Percentiles rank a stretch among this genome's conserved stretches.
phyloP scores from a whole-genome alignment of 768 basidiomycete genomes.

The Tricholoma flavovirens region DNA sequence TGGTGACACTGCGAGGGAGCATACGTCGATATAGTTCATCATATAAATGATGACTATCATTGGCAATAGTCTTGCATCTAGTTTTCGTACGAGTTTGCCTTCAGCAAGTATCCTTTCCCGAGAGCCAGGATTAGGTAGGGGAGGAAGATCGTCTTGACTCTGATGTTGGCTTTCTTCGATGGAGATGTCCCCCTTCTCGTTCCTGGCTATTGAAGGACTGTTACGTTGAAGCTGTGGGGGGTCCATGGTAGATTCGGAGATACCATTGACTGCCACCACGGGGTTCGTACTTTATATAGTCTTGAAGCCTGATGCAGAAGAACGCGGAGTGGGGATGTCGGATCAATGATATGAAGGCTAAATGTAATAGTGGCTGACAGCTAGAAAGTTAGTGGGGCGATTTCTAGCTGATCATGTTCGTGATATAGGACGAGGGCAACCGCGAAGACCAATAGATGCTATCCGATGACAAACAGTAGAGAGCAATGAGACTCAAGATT shows the following conservation, averaged over 20 bases:
- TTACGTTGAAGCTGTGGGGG: neutral
- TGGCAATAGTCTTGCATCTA: constrained; percentile 52
- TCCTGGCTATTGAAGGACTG: neutral
- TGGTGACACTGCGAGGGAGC: constrained; percentile 5
- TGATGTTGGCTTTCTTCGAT: constrained; percentile 11
- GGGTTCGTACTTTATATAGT: neutral
- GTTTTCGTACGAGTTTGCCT: constrained; percentile 43
- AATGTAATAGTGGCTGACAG: no score
- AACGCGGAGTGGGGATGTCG: neutral
- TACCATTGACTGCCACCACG: neutral
- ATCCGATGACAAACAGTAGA: no score
- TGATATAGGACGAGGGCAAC: no score
- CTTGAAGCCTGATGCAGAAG: neutral
- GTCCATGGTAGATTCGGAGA: neutral
- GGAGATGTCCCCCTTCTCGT: constrained; percentile 16
- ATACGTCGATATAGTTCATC: constrained; percentile 66
- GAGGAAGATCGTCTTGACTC: neutral
- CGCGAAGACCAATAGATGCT: no score
- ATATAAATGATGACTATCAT: constrained; percentile 58
- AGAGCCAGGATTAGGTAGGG: constrained; percentile 17
- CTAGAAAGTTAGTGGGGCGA: no score
- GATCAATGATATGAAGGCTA: no score
- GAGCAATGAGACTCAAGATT: no score
- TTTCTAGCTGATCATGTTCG: no score
- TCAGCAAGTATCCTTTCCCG: constrained; percentile 32